Evolutionary conservation across 2,329 filamentous ascomycete species (phyloP).

Genomic region (Helminthosporium solani): DNA sequence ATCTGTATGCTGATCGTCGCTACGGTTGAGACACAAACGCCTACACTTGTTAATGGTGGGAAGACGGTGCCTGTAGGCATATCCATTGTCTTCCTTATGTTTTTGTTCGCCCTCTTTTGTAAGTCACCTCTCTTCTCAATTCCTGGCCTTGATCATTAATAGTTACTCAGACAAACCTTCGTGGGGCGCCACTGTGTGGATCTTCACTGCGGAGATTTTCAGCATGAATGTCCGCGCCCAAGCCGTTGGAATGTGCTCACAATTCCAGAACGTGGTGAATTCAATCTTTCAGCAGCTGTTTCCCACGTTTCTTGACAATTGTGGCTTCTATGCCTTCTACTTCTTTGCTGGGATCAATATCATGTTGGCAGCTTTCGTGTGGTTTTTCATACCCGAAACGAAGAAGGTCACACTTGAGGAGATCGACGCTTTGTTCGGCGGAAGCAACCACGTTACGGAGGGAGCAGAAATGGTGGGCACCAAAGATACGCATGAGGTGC

Average conservation of each 20-base stretch:
- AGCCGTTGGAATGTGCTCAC: constrained; percentile 66
- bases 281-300: constrained; percentile 70
- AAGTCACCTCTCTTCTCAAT: constrained; percentile 27
- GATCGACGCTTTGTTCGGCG: constrained; percentile 58
- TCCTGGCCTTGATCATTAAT: constrained; percentile 24
- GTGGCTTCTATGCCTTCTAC: constrained; percentile 58
- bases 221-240: constrained; percentile 71
- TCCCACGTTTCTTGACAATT: constrained; percentile 64
- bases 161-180: constrained; percentile 59
- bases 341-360: constrained; percentile 54
- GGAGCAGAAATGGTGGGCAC: constrained; percentile 50
- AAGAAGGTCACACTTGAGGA: constrained; percentile 54
- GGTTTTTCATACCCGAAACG: constrained; percentile 47
- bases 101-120: constrained; percentile 65
- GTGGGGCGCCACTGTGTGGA: constrained; percentile 70
- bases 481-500: constrained; percentile 38
- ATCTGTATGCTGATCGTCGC: constrained; percentile 69
- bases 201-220: constrained; percentile 70
- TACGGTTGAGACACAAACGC: constrained; percentile 59
- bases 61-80: constrained; percentile 64
- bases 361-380: constrained; percentile 44
- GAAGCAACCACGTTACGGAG: constrained; percentile 57
- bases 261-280: constrained; percentile 62
- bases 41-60: constrained; percentile 49
- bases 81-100: constrained; percentile 67